phyloP scores from a whole-genome alignment of 2,329 filamentous ascomycete species.

The Xenoacremonium recifei region DNA sequence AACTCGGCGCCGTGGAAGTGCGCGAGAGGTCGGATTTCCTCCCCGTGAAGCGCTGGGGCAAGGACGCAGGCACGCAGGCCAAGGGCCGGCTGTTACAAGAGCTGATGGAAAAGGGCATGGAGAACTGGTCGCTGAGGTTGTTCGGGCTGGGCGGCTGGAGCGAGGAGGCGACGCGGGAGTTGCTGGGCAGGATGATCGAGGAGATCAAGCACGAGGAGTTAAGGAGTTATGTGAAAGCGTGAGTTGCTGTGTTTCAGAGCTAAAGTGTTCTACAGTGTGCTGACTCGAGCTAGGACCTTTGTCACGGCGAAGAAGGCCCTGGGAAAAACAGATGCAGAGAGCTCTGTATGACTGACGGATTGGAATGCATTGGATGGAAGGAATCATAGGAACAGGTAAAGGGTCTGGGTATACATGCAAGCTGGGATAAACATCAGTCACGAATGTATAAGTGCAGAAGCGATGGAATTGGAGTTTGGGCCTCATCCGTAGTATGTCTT shows the following conservation, averaged over 20 bases:
- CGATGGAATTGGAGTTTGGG: too few species aligned
- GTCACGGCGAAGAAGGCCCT: slow-evolving; percentile 31
- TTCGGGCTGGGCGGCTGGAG: slow-evolving; percentile 31
- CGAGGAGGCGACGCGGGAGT: slow-evolving; percentile 28
- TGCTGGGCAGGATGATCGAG: slow-evolving; percentile 30
- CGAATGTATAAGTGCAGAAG: too few species aligned
- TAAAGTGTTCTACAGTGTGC: neutral
- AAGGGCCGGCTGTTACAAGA: slow-evolving; percentile 36
- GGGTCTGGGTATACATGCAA: too few species aligned
- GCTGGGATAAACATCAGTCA: too few species aligned
- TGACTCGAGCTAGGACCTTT: slow-evolving; percentile 25
- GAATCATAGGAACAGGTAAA: too few species aligned
- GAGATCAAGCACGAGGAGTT: slow-evolving; percentile 30
- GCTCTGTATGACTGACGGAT: too few species aligned
- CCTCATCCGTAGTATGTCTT: too few species aligned
- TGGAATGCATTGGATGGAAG: too few species aligned
- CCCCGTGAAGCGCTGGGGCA: slow-evolving; percentile 38
- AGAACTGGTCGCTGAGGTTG: slow-evolving; percentile 32
- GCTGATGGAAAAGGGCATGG: slow-evolving; percentile 32
- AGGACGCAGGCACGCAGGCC: slow-evolving; percentile 35
- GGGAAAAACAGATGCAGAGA: too few species aligned
- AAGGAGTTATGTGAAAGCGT: slow-evolving; percentile 31
- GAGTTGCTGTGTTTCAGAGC: too few species aligned
- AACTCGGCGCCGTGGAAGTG: slow-evolving; percentile 39
- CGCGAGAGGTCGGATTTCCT: slow-evolving; percentile 41